These are phyloP conservation scores for Posidonia australis DNA, from an alignment of 106 monocot species.

Conservation along the genomic window DNA sequence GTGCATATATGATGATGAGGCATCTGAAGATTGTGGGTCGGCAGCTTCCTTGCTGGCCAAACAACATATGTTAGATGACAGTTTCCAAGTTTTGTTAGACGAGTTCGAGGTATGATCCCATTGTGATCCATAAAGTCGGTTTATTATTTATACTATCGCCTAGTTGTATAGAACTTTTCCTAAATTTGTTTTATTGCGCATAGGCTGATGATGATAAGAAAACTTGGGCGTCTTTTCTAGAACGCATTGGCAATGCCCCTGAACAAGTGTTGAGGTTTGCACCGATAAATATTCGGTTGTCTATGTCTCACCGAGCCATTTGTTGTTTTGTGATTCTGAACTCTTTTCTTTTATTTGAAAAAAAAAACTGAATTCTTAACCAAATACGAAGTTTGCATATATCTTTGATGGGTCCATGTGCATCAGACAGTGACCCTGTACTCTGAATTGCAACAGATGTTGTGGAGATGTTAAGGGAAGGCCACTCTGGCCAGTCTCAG, in stretches of 20 bases:
- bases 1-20: slow-evolving; percentile 27
- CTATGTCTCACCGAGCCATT: no score
- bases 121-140: not conserved
- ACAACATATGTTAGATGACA: slow-evolving; percentile 33
- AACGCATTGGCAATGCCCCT: slow-evolving; percentile 55
- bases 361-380: no score
- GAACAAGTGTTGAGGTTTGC: slow-evolving; percentile 72
- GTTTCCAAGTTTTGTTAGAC: slow-evolving; percentile 33
- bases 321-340: not conserved
- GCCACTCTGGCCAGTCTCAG: slow-evolving; percentile 75
- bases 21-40: slow-evolving; percentile 26
- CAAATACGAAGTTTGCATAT: not conserved
- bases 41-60: slow-evolving; percentile 30
- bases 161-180: not conserved
- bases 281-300: not conserved
- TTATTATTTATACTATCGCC: not conserved
- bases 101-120: slow-evolving; percentile 55
- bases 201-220: slow-evolving; percentile 72
- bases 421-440: not conserved
- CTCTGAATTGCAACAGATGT: slow-evolving; percentile 37
- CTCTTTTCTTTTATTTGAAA: no score
- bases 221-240: slow-evolving; percentile 78
- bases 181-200: not conserved
- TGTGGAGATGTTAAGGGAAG: slow-evolving; percentile 44
- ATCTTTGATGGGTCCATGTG: not conserved